Evolutionary conservation across 371 early-diverging fungal genomes (phyloP).

Genomic region (Saksenaea oblongispora): DNA sequence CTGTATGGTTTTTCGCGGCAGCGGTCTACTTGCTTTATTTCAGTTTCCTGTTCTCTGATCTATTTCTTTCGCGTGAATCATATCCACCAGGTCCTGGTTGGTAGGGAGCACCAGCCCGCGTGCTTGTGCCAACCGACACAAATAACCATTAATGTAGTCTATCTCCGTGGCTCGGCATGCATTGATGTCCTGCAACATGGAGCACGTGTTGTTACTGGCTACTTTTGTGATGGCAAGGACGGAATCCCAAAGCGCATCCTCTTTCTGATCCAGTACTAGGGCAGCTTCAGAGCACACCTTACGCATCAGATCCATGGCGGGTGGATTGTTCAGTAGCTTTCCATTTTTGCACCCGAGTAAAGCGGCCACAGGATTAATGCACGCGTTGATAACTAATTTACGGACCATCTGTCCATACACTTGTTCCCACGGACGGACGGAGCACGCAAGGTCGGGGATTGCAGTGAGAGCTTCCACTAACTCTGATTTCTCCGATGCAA

Average conservation of each 20-base stretch:
- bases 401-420: slow-evolving; percentile 43
- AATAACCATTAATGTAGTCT: slow-evolving; percentile 64
- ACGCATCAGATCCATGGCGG: slow-evolving; percentile 20
- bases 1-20: no score
- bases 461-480: slow-evolving; percentile 23
- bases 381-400: slow-evolving; percentile 62
- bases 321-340: slow-evolving; percentile 19
- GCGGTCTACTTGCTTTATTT: neutral
- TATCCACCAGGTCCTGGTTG: slow-evolving; percentile 24
- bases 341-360: slow-evolving; percentile 49
- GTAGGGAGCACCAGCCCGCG: slow-evolving; percentile 12
- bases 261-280: slow-evolving; percentile 23
- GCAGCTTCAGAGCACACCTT: slow-evolving; percentile 33
- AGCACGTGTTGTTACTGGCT: slow-evolving; percentile 54
- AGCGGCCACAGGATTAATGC: slow-evolving; percentile 59
- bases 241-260: slow-evolving; percentile 19
- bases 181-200: slow-evolving; percentile 57
- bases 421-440: slow-evolving; percentile 35
- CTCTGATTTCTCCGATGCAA: slow-evolving; percentile 11
- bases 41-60: neutral
- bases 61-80: slow-evolving; percentile 36
- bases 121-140: slow-evolving; percentile 31
- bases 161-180: slow-evolving; percentile 51
- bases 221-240: slow-evolving; percentile 28
- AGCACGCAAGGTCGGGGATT: slow-evolving; percentile 29